These are phyloP conservation scores for Fusarium xyrophilum DNA, from an alignment of 2,329 filamentous ascomycete genomes.

Conservation along the genomic window DNA sequence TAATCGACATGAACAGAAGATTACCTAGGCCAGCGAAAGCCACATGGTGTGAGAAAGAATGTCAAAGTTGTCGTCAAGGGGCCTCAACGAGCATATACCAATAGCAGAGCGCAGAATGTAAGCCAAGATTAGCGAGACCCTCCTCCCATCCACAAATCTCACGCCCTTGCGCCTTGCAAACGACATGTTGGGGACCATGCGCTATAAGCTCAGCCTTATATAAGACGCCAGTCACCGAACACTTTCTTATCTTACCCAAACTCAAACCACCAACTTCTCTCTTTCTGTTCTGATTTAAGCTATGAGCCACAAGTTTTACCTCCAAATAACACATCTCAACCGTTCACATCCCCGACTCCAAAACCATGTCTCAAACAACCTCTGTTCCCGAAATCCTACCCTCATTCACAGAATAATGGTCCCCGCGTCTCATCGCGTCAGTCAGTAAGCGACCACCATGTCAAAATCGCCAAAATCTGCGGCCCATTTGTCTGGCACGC, in stretches of 20 bases:
- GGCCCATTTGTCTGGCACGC: constrained; percentile 52
- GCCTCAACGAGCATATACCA: neutral
- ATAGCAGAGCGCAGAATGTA: neutral
- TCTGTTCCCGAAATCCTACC: constrained; percentile 40
- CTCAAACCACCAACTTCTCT: neutral
- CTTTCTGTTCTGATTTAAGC: no score
- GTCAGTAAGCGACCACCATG: constrained; percentile 47
- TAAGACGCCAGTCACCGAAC: neutral
- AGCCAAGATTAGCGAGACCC: neutral
- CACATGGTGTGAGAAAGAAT: neutral
- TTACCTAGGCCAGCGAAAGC: neutral
- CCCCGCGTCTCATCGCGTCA: constrained; percentile 44
- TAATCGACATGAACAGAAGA: fast-evolving
- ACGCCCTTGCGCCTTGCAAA: constrained; percentile 19
- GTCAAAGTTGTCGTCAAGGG: fast-evolving
- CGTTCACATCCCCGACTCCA: neutral
- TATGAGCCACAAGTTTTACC: fast-evolving
- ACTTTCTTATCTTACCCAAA: neutral
- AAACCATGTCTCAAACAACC: constrained; percentile 24
- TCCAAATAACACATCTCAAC: fast-evolving
- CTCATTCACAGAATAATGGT: constrained; percentile 43
- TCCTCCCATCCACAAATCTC: neutral
- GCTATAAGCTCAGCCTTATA: neutral
- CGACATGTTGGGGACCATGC: constrained; percentile 2
- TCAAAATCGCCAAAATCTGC: constrained; percentile 51